Evolutionary conservation across 2,329 filamentous ascomycete species (phyloP), one percentile per base, ranked within the genome.

Genomic region (Akanthomyces muscarius): DNA sequence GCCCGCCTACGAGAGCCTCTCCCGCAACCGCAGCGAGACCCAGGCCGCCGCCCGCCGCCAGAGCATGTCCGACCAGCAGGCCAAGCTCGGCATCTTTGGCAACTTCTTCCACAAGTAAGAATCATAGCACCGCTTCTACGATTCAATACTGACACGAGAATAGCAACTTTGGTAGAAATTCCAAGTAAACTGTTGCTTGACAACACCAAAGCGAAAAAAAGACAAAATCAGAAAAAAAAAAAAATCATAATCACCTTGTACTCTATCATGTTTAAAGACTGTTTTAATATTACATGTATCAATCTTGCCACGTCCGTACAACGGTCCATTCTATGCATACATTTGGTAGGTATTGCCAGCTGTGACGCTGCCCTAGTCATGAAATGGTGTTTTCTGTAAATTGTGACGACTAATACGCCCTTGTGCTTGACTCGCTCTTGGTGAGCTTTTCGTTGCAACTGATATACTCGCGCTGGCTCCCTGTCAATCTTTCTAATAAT

Each of bases 31-130:
- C 57, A 70, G 79, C 60, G 72, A 73, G 23, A 74, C 74, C 53
- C 76, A 80, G 63, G 78, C 80, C 28, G 67, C 63, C 2, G 78
- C 80, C n/a, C 80, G 83, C 16, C 81, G 84, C 6, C 78, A 82
- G 69, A 85, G 82, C 69, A 74, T 86, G 67, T 77, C 76, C 36
- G 84, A 86, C 63, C 83, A 86, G 70, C 77, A 78, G 64, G 76
- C 76, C 16, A 72, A 76, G 56, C 70, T 77, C 1, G 83, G 83
- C 47, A 73, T 86, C 65, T 74, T 86, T 58, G 81, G 81, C 61
- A 76, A 79, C 65, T 78, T 85, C 75, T 86, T 85, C 81, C 78
- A 84, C 67, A 84, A 80, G 83, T 86, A 72, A 60, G 81, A 69
- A 16, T 1, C 13, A 23, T 3, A 41, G 3, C 16, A 7, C 42